Percentiles rank a stretch among this genome's conserved stretches.
These are phyloP conservation scores for Stachybotrys elegans DNA, from an alignment of 2,329 filamentous ascomycete species.

Conservation along the genomic window DNA sequence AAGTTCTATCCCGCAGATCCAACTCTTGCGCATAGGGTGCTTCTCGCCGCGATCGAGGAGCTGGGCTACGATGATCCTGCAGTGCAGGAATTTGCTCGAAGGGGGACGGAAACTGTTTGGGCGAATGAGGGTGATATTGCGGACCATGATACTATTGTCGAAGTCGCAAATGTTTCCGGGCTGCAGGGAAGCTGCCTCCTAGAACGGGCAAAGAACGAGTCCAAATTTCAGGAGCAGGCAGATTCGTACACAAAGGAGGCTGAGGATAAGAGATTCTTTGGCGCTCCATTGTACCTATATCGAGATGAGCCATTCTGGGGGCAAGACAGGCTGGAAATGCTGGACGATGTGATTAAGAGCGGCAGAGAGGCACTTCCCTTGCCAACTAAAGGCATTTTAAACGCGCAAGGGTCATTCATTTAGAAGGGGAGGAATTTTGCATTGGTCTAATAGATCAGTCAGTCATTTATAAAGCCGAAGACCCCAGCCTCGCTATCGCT, in stretches of 20 bases:
- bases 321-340: slow-evolving; percentile 18
- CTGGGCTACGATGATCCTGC: slow-evolving; percentile 3
- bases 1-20: slow-evolving; percentile 18
- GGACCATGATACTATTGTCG: slow-evolving; percentile 7
- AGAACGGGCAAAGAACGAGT: slow-evolving; percentile 1
- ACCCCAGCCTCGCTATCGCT: too few species aligned
- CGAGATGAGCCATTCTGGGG: slow-evolving; percentile 19
- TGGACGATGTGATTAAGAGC: slow-evolving; percentile 16
- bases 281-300: slow-evolving; percentile 17
- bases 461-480: too few species aligned
- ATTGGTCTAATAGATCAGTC: too few species aligned
- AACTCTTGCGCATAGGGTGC: slow-evolving; percentile 19
- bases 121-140: slow-evolving; percentile 9
- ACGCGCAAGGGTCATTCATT: not conserved
- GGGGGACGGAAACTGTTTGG: slow-evolving; percentile 7
- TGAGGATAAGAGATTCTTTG: slow-evolving; percentile 13
- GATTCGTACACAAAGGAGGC: slow-evolving; percentile 11
- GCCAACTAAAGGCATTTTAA: not conserved
- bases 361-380: slow-evolving; percentile 7
- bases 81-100: slow-evolving; percentile 9
- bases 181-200: slow-evolving; percentile 6
- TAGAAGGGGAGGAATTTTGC: too few species aligned
- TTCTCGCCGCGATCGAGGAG: slow-evolving; percentile 5
- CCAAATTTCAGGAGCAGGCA: slow-evolving; percentile 4
- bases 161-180: slow-evolving; percentile 7